A percentile compares a stretch with the other conserved stretches of the same genome.
Conservation (phyloP, 257 asterid genomes). For the Solanum chiquidenum region DNA sequence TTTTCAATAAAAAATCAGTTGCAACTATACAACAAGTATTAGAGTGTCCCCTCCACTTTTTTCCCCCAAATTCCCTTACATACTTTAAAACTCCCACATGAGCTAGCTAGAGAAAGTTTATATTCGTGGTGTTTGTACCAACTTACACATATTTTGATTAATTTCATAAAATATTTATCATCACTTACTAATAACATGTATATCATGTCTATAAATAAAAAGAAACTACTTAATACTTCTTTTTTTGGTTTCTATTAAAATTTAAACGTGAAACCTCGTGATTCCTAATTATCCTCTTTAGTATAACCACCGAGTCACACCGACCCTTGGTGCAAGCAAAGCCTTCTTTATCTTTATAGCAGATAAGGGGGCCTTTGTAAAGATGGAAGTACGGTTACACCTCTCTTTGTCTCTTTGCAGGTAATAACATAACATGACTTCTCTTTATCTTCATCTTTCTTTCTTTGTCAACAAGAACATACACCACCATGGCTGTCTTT, state of each 20-base stretch:
- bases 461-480: not conserved
- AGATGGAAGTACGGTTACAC: not conserved
- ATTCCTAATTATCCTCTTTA: not conserved
- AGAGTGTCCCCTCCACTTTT: not conserved
- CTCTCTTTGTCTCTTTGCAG: not conserved
- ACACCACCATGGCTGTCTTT: conserved; percentile 3
- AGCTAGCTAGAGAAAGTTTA: not conserved
- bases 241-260: not conserved
- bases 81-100: not conserved
- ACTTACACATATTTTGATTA: not conserved
- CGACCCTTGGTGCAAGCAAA: not conserved
- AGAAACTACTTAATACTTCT: not conserved
- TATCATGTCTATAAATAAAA: too few species aligned
- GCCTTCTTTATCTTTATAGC: not conserved
- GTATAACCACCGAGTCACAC: not conserved
- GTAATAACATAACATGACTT: not conserved
- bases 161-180: not conserved
- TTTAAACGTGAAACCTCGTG: not conserved
- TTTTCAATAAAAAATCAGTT: not conserved
- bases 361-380: not conserved
- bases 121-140: not conserved
- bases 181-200: not conserved
- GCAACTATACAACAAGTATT: not conserved
- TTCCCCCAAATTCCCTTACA: not conserved
- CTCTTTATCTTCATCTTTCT: not conserved